A percentile compares a stretch with the other conserved stretches of the same genome.
Conservation (phyloP, 2,329 filamentous ascomycete genomes). For the Ramularia collo-cygni region DNA sequence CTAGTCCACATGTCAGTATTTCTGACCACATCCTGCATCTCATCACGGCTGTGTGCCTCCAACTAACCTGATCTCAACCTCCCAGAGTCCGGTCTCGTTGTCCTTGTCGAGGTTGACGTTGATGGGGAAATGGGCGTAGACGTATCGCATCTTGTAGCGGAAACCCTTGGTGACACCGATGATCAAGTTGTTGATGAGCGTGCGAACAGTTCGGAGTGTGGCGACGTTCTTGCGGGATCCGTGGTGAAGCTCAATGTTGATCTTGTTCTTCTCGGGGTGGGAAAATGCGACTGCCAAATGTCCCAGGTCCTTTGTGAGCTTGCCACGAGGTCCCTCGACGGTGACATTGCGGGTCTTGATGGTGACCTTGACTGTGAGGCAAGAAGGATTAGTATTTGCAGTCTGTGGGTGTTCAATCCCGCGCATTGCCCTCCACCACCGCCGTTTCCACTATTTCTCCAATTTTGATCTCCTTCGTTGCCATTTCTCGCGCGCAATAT, state of each 20-base stretch:
- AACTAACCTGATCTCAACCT: slow-evolving; percentile 91
- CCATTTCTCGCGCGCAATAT: slow-evolving; percentile 4
- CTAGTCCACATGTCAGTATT: slow-evolving; percentile 38
- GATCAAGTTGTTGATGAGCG: slow-evolving; percentile 98
- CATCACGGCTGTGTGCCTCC: not conserved
- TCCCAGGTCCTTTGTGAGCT: slow-evolving; percentile 93
- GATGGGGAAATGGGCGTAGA: slow-evolving; percentile 99
- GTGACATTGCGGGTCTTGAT: slow-evolving; percentile 97
- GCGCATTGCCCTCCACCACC: not conserved
- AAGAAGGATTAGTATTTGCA: too few relatives aligned
- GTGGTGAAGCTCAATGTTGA: slow-evolving; percentile 98
- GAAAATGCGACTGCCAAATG: slow-evolving; percentile 96
- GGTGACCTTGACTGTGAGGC: slow-evolving; percentile 75
- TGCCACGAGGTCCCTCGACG: slow-evolving; percentile 95
- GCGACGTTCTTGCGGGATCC: slow-evolving; percentile 96
- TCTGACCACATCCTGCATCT: not conserved
- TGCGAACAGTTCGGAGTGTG: slow-evolving; percentile 94
- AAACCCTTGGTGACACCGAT: slow-evolving; percentile 97
- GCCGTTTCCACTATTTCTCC: not conserved
- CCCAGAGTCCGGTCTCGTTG: slow-evolving; percentile 74
- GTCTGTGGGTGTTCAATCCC: not conserved
- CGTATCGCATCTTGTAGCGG: slow-evolving; percentile 99
- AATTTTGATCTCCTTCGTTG: slow-evolving; percentile 1
- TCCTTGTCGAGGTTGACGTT: slow-evolving; percentile 99
- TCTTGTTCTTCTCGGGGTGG: slow-evolving; percentile 72